Evolutionary conservation across 1,284 basidiomycete genomes (phyloP).

Genomic region (Apiotrichum montevideense): DNA sequence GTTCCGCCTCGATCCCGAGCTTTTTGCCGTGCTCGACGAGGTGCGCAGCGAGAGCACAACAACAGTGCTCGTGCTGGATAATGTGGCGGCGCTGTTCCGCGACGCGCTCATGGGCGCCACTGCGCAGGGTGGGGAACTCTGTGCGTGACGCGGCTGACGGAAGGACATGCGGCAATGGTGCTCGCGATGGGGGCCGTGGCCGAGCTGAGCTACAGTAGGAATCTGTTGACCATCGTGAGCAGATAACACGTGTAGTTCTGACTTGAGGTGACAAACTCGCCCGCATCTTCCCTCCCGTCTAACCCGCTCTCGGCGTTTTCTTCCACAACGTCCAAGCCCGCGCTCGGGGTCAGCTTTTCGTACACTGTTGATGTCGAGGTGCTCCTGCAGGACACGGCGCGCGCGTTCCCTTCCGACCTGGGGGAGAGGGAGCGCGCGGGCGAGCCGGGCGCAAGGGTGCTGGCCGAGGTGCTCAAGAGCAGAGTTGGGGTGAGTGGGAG

Average conservation of each 20-base stretch:
- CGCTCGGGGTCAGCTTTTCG: conserved; percentile 36
- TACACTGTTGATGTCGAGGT: conserved; percentile 37
- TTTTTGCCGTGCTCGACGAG: conserved; percentile 21
- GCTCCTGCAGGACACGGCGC: conserved; percentile 39
- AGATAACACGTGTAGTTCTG: neutral
- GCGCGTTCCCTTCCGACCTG: conserved; percentile 37
- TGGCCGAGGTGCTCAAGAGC: conserved; percentile 44
- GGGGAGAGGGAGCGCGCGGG: conserved; percentile 33
- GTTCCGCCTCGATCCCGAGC: conserved; percentile 34
- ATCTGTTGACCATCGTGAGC: conserved; percentile 29
- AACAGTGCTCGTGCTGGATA: conserved; percentile 37
- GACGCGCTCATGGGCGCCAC: conserved; percentile 33
- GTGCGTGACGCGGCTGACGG: neutral
- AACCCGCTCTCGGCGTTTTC: conserved; percentile 40
- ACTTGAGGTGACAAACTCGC: conserved; percentile 33
- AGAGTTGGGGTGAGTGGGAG: conserved; percentile 29
- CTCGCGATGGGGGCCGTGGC: conserved; percentile 39
- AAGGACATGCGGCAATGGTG: conserved; percentile 42
- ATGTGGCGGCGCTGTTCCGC: conserved; percentile 34
- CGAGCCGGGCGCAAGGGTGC: conserved; percentile 29
- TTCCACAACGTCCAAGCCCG: conserved; percentile 36
- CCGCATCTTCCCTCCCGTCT: conserved; percentile 25
- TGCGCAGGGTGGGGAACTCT: conserved; percentile 31
- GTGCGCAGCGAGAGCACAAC: neutral
- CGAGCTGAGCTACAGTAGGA: conserved; percentile 24